These are phyloP conservation scores for Aspergillus conjunctus DNA, from an alignment of 495 filamentous ascomycete genomes.

Conservation along the genomic window DNA sequence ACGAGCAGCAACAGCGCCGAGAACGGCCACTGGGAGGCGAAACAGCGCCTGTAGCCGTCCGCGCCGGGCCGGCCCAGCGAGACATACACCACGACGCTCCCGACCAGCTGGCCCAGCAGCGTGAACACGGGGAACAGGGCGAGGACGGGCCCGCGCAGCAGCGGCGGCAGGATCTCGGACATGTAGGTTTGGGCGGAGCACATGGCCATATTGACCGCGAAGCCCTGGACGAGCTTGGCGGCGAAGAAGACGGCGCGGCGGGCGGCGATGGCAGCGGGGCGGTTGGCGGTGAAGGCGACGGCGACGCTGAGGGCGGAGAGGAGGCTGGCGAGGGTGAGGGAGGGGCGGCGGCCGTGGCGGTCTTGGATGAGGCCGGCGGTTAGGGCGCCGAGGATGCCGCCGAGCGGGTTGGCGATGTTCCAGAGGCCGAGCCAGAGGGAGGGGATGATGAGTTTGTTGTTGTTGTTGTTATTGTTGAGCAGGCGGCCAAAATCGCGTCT, in stretches of 20 bases:
- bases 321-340: constrained; percentile 38
- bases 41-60: constrained; percentile 31
- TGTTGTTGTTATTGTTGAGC: constrained; percentile 16
- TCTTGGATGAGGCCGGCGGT: constrained; percentile 45
- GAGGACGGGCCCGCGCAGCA: constrained; percentile 46
- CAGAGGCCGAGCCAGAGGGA: constrained; percentile 51
- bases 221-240: constrained; percentile 43
- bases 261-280: constrained; percentile 27
- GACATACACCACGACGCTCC: constrained; percentile 42
- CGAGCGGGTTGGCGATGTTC: constrained; percentile 43
- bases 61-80: constrained; percentile 23
- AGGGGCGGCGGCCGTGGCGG: constrained; percentile 39
- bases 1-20: constrained; percentile 56
- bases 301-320: constrained; percentile 44
- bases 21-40: constrained; percentile 41
- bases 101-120: constrained; percentile 47
- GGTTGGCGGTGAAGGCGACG: constrained; percentile 37
- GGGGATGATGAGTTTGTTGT: constrained; percentile 43
- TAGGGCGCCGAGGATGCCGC: constrained; percentile 45
- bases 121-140: constrained; percentile 50
- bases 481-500: constrained; percentile 41
- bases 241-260: constrained; percentile 37
- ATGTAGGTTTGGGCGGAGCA: constrained; percentile 50
- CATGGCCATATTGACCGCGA: constrained; percentile 44
- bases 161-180: constrained; percentile 45